phyloP scores from a whole-genome alignment of 1,139 yeast genomes.

The Meyerozyma guilliermondii region DNA sequence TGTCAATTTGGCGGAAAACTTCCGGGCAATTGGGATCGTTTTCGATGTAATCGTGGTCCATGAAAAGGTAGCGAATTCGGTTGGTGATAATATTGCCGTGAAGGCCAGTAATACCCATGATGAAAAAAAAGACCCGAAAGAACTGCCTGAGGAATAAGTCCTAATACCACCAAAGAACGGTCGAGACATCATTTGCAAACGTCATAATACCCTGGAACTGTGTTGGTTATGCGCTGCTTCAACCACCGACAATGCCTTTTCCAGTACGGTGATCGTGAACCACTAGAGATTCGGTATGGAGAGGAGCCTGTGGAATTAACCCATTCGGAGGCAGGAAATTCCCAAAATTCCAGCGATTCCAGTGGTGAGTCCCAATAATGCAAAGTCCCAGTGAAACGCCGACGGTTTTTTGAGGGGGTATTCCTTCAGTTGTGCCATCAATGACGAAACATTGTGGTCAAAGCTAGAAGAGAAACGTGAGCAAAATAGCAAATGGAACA shows the following conservation, averaged over 20 bases:
- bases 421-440: conserved; percentile 83
- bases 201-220: conserved; percentile 79
- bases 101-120: conserved; percentile 85
- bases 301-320: conserved; percentile 92
- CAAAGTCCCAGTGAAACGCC: conserved; percentile 89
- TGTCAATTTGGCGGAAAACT: conserved; percentile 28
- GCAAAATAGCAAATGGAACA: conserved; percentile 81
- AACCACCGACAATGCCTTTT: conserved; percentile 56
- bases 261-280: conserved; percentile 45
- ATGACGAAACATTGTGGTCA: conserved; percentile 91
- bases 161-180: conserved; percentile 78
- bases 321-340: conserved; percentile 97
- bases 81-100: conserved; percentile 61
- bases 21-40: conserved; percentile 33
- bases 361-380: conserved; percentile 78
- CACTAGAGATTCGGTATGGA: conserved; percentile 78
- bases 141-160: conserved; percentile 90
- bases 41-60: conserved; percentile 48
- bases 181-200: conserved; percentile 81
- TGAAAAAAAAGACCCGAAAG: conserved; percentile 86
- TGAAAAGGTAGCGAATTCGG: conserved; percentile 56
- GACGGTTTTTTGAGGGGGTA: conserved; percentile 83
- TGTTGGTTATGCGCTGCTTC: conserved; percentile 86
- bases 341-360: conserved; percentile 82
- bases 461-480: conserved; percentile 84